Base-by-base conservation (phyloP, 1,139 yeast species). In the Debaryomyces subglobosus region DNA sequence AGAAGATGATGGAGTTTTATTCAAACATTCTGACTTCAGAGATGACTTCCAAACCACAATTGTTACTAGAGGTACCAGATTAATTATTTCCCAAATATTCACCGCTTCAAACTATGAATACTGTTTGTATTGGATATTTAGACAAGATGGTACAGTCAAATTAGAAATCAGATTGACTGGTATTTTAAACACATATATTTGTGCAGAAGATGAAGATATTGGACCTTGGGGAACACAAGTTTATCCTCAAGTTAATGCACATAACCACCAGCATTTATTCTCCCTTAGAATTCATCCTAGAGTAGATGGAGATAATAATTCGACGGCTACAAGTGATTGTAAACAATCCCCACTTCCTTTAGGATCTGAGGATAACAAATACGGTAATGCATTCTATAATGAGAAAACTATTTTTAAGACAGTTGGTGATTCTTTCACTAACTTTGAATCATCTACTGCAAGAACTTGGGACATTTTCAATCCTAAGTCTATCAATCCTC, bases 71-170 rank as follows among this genome's bases (percentile, higher is more conserved):
- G 88, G 89, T 49, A 85, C 86, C 59, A 84, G 80, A 67, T 79
- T 87, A 65, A 79, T 87, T 53, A 71, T 87, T 49, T 85, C 92
- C 23, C 94, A 87, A 69, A 85, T 87, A 63, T 87, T 86, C 69
- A 87, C 95, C 43, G 94, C 94, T 59, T 90, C 92, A 42, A 87
- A 87, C 75, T 87, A 87, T 67, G 95, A 88, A 71, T 87, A 87
- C 72, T 85, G 91, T 69, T 76, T 87, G 62, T 87, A 87, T 76
- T 87, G 91, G 91, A 82, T 78, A 54, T 84, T 87, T 68, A 81
- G 87, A 74, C 92, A 86, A 70, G 95, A 87, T 67, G 95, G 92
- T 61, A 83, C 91, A 43, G 85, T 87, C 65, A 85, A 85, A 67
- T 77, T 87, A 58, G 95, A 87, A 65, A 74, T 88, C 57, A 84